phyloP scores from a whole-genome alignment of 2,329 filamentous ascomycete species.

The Diaporthe eres region DNA sequence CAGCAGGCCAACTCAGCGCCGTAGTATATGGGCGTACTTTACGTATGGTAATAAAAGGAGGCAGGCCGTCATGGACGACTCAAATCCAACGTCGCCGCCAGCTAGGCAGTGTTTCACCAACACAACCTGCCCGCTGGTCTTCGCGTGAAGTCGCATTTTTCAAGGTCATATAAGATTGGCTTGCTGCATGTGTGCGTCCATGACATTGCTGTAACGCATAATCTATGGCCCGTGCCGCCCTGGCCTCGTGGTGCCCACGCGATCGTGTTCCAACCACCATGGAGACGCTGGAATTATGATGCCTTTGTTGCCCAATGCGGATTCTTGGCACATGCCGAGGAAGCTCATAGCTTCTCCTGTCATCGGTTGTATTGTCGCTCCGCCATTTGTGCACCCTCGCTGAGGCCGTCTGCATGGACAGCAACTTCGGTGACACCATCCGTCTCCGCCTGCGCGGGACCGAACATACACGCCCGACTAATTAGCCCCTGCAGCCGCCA shows the following conservation, averaged over 20 bases:
- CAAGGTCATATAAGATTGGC: too few relatives aligned
- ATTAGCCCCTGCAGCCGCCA: not conserved
- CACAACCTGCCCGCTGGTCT: too few relatives aligned
- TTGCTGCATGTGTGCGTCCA: not conserved
- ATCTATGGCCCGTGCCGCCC: not conserved
- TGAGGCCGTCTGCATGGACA: constrained; percentile 4
- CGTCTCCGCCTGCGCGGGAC: constrained; percentile 3
- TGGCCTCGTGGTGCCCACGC: not conserved
- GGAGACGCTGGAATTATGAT: not conserved
- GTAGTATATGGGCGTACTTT: not conserved
- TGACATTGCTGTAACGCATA: not conserved
- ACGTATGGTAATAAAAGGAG: not conserved
- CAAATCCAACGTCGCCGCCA: not conserved
- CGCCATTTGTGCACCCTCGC: not conserved
- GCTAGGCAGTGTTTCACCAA: not conserved
- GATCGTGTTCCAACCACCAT: not conserved
- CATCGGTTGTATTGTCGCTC: not conserved
- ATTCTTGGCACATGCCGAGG: not conserved
- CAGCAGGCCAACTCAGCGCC: not conserved
- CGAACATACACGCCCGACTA: not conserved
- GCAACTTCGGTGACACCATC: not conserved
- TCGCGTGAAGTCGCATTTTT: not conserved
- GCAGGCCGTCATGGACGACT: not conserved
- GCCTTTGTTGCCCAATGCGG: not conserved
- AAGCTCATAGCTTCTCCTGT: not conserved